A percentile compares a stretch with the other conserved stretches of the same genome.
Conservation (phyloP, 2,329 filamentous ascomycete genomes). For the Colletotrichum lupini region DNA sequence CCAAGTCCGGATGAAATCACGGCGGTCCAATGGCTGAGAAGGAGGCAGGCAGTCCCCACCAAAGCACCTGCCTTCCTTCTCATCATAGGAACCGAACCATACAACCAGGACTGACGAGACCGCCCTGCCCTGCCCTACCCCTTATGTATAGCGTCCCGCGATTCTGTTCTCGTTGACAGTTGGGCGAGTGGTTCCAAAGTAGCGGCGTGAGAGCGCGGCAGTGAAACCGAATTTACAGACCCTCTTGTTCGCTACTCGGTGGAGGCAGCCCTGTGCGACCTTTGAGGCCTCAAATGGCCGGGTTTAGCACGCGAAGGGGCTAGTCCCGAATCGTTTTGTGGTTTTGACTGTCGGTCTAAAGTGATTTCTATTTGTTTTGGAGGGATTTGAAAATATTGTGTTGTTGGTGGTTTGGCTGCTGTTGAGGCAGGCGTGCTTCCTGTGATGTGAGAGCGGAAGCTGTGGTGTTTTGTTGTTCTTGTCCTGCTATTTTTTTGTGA, state of each 20-base stretch:
- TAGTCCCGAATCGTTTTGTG: neutral
- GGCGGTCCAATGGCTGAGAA: no score
- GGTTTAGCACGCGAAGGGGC: neutral
- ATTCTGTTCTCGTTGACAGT: neutral
- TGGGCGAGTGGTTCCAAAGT: slow-evolving; percentile 10
- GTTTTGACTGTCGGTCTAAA: neutral
- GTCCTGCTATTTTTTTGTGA: neutral
- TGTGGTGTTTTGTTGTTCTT: neutral
- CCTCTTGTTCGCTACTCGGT: neutral
- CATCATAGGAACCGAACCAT: neutral
- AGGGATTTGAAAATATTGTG: neutral
- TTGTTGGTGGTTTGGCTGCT: neutral
- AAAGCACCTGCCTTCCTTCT: neutral
- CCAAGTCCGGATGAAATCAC: neutral
- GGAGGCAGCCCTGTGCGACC: neutral
- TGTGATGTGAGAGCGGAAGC: neutral
- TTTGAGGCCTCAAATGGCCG: neutral
- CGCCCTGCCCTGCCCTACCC: neutral
- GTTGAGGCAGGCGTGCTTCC: neutral
- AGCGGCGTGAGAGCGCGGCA: slow-evolving; percentile 3
- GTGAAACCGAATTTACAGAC: neutral
- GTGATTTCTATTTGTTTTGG: neutral
- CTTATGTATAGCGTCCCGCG: neutral
- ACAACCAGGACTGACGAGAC: neutral
- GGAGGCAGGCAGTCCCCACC: neutral